Base-by-base conservation (phyloP, 1,139 yeast genomes). In the Trichomonascaceae sp. region DNA sequence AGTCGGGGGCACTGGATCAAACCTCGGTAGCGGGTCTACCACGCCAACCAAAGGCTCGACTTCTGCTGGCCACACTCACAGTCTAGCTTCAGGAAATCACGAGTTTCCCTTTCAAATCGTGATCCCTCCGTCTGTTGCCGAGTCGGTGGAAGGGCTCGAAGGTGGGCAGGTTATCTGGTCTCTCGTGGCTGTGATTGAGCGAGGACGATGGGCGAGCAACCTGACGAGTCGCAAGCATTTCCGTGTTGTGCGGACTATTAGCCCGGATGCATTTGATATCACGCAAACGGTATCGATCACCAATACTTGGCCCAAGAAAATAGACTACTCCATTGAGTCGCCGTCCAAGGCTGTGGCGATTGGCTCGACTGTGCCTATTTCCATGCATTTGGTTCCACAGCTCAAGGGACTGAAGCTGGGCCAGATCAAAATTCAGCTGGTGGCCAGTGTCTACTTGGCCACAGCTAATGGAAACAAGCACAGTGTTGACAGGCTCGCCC, bases 241-340 rank as follows among this genome's bases (percentile, higher is more conserved):
- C 8, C 69, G 95, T 40, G 76, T 92, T 11, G 73, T 89, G n/a
- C 68, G 98, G 44, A 89, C 98, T 0, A 59, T 87, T 38, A 76
- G 94, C 0, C 71, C 93, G 1, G 97, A 87, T 56, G 73, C 93
- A 0, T 71, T 82, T 1, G 98, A 92, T 50, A 63, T 87, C 29
- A 69, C 92, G 0, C 97, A 89, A 57, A 84, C 97, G 0, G 81
- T 85, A 44, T 85, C 94, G 0, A 93, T 89, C 16, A 95, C 85
- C 51, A 89, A 89, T 53, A 77, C 89, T 0, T 92, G 99, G 99
- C 97, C 98, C 2, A 64, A 73, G 31, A 89, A 89, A 54, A 82
- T 89, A 31, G 97, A 92, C 48, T 89, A 89, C 56, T 72, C 89
- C 1, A 71, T 89, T 36, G 79, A 81, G 39, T 76, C 82, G 6